phyloP scores from a whole-genome alignment of 2,329 filamentous ascomycete genomes.

The Boeremia lycopersici region DNA sequence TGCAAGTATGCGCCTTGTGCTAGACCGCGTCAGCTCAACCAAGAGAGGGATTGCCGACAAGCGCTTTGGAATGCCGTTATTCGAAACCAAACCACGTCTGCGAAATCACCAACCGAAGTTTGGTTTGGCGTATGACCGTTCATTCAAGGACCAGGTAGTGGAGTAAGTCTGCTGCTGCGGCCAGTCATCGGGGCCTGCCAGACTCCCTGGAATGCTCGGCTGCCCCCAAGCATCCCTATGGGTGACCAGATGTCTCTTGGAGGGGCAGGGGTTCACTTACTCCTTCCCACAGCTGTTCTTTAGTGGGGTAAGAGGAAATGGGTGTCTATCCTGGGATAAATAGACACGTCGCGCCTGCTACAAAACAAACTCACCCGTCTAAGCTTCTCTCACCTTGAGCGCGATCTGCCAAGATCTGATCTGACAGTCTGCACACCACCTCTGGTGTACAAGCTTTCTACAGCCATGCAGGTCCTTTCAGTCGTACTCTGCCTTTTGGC shows the following conservation, averaged over 20 bases:
- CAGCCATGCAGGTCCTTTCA: slow-evolving; percentile 32
- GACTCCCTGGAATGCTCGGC: slow-evolving; percentile 14
- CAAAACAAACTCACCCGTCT: neutral
- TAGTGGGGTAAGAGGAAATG: slow-evolving; percentile 8
- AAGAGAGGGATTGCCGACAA: slow-evolving; percentile 16
- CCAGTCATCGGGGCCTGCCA: slow-evolving; percentile 21
- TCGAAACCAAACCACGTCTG: slow-evolving; percentile 9
- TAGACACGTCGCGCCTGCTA: slow-evolving; percentile 12
- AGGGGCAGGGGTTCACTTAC: slow-evolving; percentile 14
- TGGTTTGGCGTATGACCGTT: slow-evolving; percentile 29
- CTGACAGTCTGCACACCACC: neutral
- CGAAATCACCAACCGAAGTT: slow-evolving; percentile 8
- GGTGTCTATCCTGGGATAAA: slow-evolving; percentile 7
- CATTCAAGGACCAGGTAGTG: slow-evolving; percentile 17
- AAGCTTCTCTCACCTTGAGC: neutral
- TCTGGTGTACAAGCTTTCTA: neutral
- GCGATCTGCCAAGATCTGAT: neutral
- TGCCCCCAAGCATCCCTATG: slow-evolving; percentile 13
- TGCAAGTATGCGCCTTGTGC: slow-evolving; percentile 10
- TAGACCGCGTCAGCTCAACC: slow-evolving; percentile 12
- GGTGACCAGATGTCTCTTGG: slow-evolving; percentile 21
- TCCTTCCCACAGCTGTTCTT: slow-evolving; percentile 7
- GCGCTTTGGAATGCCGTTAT: slow-evolving; percentile 15
- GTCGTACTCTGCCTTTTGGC: slow-evolving; percentile 40
- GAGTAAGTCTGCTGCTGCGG: slow-evolving; percentile 8